phyloP scores from a whole-genome alignment of 352 stramenopile species.

The Globisporangium canariense region DNA sequence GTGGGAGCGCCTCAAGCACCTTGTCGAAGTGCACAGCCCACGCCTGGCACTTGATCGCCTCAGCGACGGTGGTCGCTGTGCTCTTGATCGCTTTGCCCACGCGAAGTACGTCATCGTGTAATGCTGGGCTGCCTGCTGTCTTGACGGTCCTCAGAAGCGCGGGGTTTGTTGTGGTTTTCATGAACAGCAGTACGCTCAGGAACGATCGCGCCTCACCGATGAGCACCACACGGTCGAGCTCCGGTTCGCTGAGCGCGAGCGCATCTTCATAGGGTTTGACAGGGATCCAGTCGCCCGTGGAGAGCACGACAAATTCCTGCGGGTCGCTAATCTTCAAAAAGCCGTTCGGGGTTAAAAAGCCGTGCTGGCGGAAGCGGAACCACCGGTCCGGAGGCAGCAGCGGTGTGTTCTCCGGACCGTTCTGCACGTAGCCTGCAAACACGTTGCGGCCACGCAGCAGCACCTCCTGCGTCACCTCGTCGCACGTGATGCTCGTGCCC shows the following conservation, averaged over 20 bases:
- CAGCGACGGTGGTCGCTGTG: slow-evolving; percentile 42
- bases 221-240: slow-evolving; percentile 64
- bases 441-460: slow-evolving; percentile 68
- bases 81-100: slow-evolving; percentile 35
- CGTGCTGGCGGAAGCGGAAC: slow-evolving; percentile 51
- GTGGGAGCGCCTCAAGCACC: slow-evolving; percentile 47
- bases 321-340: slow-evolving; percentile 76
- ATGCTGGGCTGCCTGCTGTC: slow-evolving; percentile 12
- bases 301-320: slow-evolving; percentile 66
- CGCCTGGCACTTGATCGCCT: slow-evolving; percentile 63
- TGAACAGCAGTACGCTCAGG: slow-evolving; percentile 72
- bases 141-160: slow-evolving; percentile 17
- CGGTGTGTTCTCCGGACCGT: slow-evolving; percentile 18
- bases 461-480: slow-evolving; percentile 62
- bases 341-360: slow-evolving; percentile 60
- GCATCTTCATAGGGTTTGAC: slow-evolving; percentile 57
- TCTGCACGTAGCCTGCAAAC: slow-evolving; percentile 60
- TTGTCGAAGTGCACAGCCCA: slow-evolving; percentile 79
- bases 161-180: slow-evolving; percentile 40
- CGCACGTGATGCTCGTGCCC: slow-evolving; percentile 55
- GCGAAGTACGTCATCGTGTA: slow-evolving; percentile 50
- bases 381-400: slow-evolving; percentile 36
- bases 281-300: slow-evolving; percentile 72
- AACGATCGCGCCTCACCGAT: slow-evolving; percentile 68
- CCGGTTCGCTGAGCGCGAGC: slow-evolving; percentile 41